Percentiles rank a stretch among this genome's conserved stretches.
Evolutionary conservation across 257 asterid genomes (phyloP).

Genomic region (Scutellaria minor): DNA sequence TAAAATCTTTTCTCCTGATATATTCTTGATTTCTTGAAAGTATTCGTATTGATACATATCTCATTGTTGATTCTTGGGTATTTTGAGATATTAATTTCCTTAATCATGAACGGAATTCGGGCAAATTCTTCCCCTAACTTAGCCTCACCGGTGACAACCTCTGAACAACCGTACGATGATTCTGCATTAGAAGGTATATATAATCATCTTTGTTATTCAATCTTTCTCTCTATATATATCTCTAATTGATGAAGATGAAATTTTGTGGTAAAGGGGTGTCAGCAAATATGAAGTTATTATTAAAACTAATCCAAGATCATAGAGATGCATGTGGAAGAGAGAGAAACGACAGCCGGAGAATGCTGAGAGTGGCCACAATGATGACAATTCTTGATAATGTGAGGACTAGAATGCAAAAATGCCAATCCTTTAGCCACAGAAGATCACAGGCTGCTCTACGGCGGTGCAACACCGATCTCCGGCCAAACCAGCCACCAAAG

Average conservation of each 20-base stretch:
- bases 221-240: no score
- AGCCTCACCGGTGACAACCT: slow-evolving; percentile 35
- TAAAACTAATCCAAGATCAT: slow-evolving; percentile 79
- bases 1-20: slow-evolving; percentile 3
- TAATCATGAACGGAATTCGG: slow-evolving; percentile 49
- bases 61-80: background rate
- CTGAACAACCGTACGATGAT: slow-evolving; percentile 51
- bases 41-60: background rate
- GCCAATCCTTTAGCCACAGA: slow-evolving; percentile 66
- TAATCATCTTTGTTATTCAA: background rate
- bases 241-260: no score
- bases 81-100: slow-evolving; percentile 3
- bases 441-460: slow-evolving; percentile 36
- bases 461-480: slow-evolving; percentile 49
- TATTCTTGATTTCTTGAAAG: slow-evolving; percentile 29
- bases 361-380: slow-evolving; percentile 90
- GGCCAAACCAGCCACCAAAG: slow-evolving; percentile 35
- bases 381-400: slow-evolving; percentile 76
- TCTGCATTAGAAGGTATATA: slow-evolving; percentile 66
- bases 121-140: slow-evolving; percentile 52
- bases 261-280: slow-evolving; percentile 57
- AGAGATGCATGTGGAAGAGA: slow-evolving; percentile 63
- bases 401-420: slow-evolving; percentile 58
- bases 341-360: slow-evolving; percentile 62
- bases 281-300: slow-evolving; percentile 59